Conservation (phyloP, 2,329 filamentous ascomycete genomes). For the Cladorrhinum sp. region DNA sequence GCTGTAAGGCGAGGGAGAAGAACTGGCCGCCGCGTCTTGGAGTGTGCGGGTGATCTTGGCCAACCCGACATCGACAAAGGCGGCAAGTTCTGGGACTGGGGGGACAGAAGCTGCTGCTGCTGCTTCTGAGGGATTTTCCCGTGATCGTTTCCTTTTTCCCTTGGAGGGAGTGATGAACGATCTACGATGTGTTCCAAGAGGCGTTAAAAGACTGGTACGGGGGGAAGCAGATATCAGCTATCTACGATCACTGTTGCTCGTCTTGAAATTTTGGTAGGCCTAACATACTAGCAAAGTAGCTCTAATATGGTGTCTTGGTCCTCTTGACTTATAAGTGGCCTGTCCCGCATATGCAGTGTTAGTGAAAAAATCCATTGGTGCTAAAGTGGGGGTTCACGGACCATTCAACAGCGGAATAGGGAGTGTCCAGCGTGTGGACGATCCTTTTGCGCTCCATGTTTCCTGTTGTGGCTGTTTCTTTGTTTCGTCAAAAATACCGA, state of each 20-base stretch:
- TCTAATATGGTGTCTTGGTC: slow-evolving; percentile 65
- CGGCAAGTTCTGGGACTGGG: slow-evolving; percentile 51
- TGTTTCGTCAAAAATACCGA: no score
- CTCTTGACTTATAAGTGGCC: slow-evolving; percentile 57
- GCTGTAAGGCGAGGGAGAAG: slow-evolving; percentile 39
- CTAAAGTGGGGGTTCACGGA: slow-evolving; percentile 32
- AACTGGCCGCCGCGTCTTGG: slow-evolving; percentile 35
- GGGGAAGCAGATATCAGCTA: slow-evolving; percentile 5
- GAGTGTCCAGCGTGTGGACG: slow-evolving; percentile 46
- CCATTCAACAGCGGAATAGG: slow-evolving; percentile 59
- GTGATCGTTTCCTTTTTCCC: slow-evolving; percentile 59
- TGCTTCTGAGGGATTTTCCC: slow-evolving; percentile 30
- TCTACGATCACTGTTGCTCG: no score
- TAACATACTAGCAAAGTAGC: slow-evolving; percentile 60
- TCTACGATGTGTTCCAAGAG: slow-evolving; percentile 60
- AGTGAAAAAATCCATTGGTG: neutral
- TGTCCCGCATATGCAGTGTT: slow-evolving; percentile 31
- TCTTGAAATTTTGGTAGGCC: neutral
- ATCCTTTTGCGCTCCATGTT: slow-evolving; percentile 56
- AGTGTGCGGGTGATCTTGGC: slow-evolving; percentile 61
- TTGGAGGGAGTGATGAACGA: slow-evolving; percentile 55
- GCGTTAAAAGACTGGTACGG: slow-evolving; percentile 54
- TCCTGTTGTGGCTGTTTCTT: neutral
- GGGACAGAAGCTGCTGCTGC: slow-evolving; percentile 23
- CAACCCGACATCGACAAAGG: slow-evolving; percentile 62